Percentiles rank a stretch among this genome's conserved stretches.
Conservation (phyloP, 176 grass and related monocot genomes). For the Rhynchospora pubera region DNA sequence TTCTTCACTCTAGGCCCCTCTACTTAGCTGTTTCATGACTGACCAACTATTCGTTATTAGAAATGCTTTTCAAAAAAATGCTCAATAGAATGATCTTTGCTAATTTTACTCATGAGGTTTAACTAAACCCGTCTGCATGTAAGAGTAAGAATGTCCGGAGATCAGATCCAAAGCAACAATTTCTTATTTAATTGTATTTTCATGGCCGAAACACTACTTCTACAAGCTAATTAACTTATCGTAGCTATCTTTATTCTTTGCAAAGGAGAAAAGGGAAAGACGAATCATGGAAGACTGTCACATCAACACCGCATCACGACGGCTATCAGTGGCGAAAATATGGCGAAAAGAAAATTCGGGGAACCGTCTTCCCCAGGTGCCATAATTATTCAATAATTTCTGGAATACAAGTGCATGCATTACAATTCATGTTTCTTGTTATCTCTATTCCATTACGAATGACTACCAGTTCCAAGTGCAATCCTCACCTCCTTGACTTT, state of each 20-base stretch:
- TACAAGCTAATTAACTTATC: constrained; percentile 14
- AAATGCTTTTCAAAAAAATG: no score
- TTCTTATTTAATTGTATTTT: neutral
- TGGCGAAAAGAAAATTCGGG: constrained; percentile 23
- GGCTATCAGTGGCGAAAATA: constrained; percentile 24
- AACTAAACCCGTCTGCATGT: no score
- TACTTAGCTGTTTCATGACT: neutral
- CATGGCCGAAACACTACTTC: neutral
- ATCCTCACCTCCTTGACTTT: neutral
- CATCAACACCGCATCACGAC: constrained; percentile 16
- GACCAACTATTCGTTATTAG: no score
- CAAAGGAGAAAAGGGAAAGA: constrained; percentile 26
- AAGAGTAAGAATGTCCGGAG: neutral
- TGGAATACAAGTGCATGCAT: neutral
- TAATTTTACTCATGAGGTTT: neutral
- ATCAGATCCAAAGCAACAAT: neutral
- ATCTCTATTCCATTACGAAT: neutral
- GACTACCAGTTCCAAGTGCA: neutral
- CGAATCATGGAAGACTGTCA: constrained; percentile 10
- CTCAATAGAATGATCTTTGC: neutral
- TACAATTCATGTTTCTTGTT: neutral
- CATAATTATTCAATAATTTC: neutral
- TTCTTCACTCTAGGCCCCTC: neutral
- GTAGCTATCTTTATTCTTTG: constrained; percentile 23
- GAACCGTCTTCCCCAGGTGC: neutral